Conservation (phyloP, 441 rosid species). For the Metrosideros polymorpha region DNA sequence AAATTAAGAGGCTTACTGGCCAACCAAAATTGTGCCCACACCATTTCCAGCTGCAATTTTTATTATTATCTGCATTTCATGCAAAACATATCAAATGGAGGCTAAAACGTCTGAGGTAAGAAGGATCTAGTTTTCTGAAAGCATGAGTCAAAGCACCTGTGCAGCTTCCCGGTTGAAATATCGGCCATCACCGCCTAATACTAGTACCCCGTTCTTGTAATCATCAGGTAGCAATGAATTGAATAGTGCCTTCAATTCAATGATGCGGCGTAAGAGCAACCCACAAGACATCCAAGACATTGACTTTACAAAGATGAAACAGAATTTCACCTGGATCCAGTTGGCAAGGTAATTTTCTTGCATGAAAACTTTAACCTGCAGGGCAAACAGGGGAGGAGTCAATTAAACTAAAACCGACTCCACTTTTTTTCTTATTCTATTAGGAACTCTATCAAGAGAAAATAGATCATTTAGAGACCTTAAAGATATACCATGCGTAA, state of each 20-base stretch:
- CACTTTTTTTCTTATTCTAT: neutral
- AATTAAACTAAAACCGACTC: neutral
- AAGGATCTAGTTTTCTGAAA: neutral
- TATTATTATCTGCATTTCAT: slow-evolving; percentile 56
- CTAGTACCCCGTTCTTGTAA: slow-evolving; percentile 65
- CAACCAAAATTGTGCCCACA: slow-evolving; percentile 74
- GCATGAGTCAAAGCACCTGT: slow-evolving; percentile 35
- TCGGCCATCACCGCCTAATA: slow-evolving; percentile 93
- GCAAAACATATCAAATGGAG: neutral
- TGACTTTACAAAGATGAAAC: neutral
- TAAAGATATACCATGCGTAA: neutral
- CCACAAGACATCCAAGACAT: neutral
- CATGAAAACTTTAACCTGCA: slow-evolving; percentile 80
- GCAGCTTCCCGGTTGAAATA: slow-evolving; percentile 82
- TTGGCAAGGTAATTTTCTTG: slow-evolving; percentile 83
- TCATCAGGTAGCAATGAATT: slow-evolving; percentile 76
- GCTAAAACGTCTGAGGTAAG: neutral
- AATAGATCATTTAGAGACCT: neutral
- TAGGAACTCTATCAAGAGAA: neutral
- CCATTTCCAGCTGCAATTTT: slow-evolving; percentile 98
- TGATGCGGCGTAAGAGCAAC: neutral
- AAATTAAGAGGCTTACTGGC: slow-evolving; percentile 44
- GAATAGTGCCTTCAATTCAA: slow-evolving; percentile 58
- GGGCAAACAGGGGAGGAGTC: neutral
- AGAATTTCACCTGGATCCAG: slow-evolving; percentile 79